Base-by-base conservation (phyloP, 495 filamentous ascomycete genomes). In the Talaromyces adpressus region DNA sequence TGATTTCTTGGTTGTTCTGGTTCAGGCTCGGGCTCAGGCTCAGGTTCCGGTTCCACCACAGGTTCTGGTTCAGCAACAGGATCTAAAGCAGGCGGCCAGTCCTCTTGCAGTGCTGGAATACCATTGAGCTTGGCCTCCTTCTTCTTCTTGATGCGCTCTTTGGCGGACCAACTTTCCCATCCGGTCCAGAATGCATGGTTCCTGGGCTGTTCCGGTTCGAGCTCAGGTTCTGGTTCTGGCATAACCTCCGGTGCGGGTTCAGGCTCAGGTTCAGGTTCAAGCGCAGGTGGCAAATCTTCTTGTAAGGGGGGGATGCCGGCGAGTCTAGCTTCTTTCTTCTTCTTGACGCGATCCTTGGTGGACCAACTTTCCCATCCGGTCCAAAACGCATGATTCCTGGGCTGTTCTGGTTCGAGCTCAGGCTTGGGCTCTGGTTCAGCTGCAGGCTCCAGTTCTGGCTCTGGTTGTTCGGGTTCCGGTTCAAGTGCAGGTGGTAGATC, bases 171-270 rank as follows among this genome's bases (percentile, higher is more conserved):
- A 22, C 12, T 25, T 14, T 53, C 62, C 51, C 53, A 62, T 3
- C 60, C 60, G 7, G 27, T 51, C 51, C 56, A 54, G 18, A 58
- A 62, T 25, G 22, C 52, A 22, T 66, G 51, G 11, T 66, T 63
- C 20, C 45, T 61, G 45, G 53, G 59, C 49, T 66, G 36, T 16
- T 53, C 52, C 4, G 47, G 47, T 62, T 75, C 72, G 2, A 69
- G 69, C 36, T 75, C 73, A 8, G 73, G 66, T 11, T 72, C 69
- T 0, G 72, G 51, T 11, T 45, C 62, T 9, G 51, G 20, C 27
- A 45, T 29, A 4, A 54, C 71, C 27, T 78, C 77, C 6, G 68
- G 29, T 30, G 4, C 6, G 29, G 29, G 70, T 34, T 76, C 72
- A 32, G 63, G 41, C 27, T 62, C 66, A 22, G 67, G 68, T 59